Evolutionary conservation across 192 early-diverging fungal genomes (phyloP), one percentile per base, ranked within the genome.

Genomic region (Lobosporangium transversale): DNA sequence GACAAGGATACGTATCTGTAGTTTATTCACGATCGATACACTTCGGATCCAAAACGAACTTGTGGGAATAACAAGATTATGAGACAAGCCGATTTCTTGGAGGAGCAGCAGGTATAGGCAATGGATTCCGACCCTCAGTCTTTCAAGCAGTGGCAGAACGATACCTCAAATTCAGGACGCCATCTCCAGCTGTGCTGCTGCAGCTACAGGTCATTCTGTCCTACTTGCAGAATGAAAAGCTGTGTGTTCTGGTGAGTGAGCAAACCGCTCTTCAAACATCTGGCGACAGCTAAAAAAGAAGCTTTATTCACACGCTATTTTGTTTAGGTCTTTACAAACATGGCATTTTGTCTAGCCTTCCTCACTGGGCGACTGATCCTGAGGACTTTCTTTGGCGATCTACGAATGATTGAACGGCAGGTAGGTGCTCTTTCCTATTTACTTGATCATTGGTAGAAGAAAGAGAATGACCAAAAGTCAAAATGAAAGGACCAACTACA

Each of bases 161-260:
- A 10, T 73, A 73, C 61, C 66, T 80, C 21, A 62, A 68, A 30
- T 65, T 73, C 36, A 53, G 68, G 20, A 73, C 65, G 21, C 79
- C 79, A 9, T 66, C 70, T 1, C 64, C 68, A 2, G 64, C 65
- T 26, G 70, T 73, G 31, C 58, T 63, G 11, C 52, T 76, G 36
- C 73, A 66, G 48, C 43, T 66, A 42, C 70, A 64, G 45, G 66
- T 63, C 23, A 76, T 81, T 26, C 58, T 81, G 1, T 75, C 66
- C n/a, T 84, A 81, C 60, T 58, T 84, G 9, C 80, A 84, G 55
- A 80, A 80, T 47, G 82, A 84, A 53, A 84, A 81, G 53, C 53
- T 81, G 1, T 81, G 75, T 60, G 79, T 84, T 23, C 54, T 84
- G 74, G 82, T 84, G 63, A 65, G 61, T 37, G 3, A n/a, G n/a